Evolutionary conservation across 768 basidiomycete genomes (phyloP), one percentile per base, ranked within the genome.

Genomic region (Podaxis rugospora): DNA sequence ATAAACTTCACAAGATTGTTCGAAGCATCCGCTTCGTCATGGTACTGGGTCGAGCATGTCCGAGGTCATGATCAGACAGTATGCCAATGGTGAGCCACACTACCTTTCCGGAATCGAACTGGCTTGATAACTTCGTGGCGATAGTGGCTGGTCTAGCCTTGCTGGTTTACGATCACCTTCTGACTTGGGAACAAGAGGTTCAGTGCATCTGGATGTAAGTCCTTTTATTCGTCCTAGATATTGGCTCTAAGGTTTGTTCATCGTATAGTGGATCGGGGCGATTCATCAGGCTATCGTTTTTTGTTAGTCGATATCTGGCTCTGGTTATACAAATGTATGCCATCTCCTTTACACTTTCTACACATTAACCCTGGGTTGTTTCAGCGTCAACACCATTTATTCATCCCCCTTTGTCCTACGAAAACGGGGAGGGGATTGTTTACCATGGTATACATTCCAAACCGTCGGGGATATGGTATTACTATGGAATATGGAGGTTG

Each of bases 141-240:
- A 21, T 16, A 44, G 42, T 42, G 16, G 53, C 53, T 13, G 35
- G 53, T 25, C 53, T 55, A n/a, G 37, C 54, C 10, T 42, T 55
- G 40, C 21, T 55, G 18, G 39, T 23, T 6, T 55, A 55, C 4
- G 54, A 55, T 16, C 21, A 23, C 1, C 2, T 40, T 16, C 21
- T 55, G 25, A 55, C 54, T 18, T 55, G 54, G 54, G 39, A 55
- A 9, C 39, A 25, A 36, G 54, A 55, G 40, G 40, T 55, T 13
- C 39, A 42, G 14, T 44, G 25, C 27, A 14, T 55, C 39, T 55
- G 54, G 54, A 27, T n/a, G 54, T 51, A 18, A n/a, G 42, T 44
- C 42, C 18, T 7, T n/a, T 18, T 44, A 2, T 2, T 18, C 5
- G 18, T 4, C 11, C 42, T 25, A 16, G 13, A 32, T 32, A 32